These are phyloP conservation scores for Mycena amicta DNA, from an alignment of 768 basidiomycete species.

Conservation along the genomic window DNA sequence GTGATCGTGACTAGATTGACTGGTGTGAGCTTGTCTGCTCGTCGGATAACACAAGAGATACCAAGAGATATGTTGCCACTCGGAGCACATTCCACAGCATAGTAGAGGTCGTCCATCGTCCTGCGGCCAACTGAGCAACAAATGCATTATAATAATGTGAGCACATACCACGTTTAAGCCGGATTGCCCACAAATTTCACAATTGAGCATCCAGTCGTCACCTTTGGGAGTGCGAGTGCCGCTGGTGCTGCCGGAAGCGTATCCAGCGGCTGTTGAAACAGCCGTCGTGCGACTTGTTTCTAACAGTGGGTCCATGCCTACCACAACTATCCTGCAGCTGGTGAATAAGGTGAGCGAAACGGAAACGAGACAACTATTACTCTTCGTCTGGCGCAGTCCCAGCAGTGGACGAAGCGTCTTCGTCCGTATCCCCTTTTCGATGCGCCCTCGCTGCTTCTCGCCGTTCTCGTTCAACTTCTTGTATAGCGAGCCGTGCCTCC, in stretches of 20 bases:
- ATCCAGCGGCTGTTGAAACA: no score
- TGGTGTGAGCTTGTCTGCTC: no score
- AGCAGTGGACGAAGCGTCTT: constrained; percentile 32
- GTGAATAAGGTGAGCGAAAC: neutral
- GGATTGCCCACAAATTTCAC: constrained; percentile 77
- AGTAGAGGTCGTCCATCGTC: constrained; percentile 81
- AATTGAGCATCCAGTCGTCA: constrained; percentile 85
- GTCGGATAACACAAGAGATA: neutral
- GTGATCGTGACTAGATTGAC: constrained; percentile 53
- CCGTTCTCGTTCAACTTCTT: constrained; percentile 54
- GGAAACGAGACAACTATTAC: neutral
- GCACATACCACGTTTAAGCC: constrained; percentile 73
- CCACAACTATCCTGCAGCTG: neutral
- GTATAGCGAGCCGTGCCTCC: constrained; percentile 57
- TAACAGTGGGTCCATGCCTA: no score
- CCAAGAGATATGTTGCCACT: constrained; percentile 90
- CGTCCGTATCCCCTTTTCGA: constrained; percentile 52
- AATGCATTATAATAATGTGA: neutral
- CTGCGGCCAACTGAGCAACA: constrained; percentile 38
- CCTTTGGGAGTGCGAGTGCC: constrained; percentile 56
- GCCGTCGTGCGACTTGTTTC: no score
- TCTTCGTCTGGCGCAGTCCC: neutral
- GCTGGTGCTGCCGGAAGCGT: no score
- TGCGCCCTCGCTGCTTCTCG: constrained; percentile 65
- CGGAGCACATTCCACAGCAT: constrained; percentile 78